Conservation (phyloP, 2,329 filamentous ascomycete species). For the Microcyclospora tardicrescens region DNA sequence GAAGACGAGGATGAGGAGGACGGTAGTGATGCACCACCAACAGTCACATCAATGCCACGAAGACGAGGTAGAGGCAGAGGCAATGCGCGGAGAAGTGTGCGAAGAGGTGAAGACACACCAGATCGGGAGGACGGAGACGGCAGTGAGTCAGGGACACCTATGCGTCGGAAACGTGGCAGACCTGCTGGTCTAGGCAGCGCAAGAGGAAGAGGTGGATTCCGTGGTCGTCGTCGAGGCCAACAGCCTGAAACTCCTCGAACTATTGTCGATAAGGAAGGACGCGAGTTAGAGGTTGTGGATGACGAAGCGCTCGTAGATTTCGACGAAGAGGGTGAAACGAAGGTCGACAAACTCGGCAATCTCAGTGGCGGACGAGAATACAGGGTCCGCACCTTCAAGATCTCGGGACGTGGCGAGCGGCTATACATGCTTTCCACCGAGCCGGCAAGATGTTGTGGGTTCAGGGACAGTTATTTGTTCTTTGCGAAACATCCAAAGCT, state of each 20-base stretch:
- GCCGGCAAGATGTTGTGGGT: constrained; percentile 89
- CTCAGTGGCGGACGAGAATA: constrained; percentile 79
- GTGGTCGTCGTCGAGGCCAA: constrained; percentile 60
- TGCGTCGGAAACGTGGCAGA: constrained; percentile 36
- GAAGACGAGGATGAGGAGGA: constrained; percentile 17
- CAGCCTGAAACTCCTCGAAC: constrained; percentile 68
- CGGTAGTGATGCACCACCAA: constrained; percentile 10
- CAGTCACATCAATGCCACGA: constrained; percentile 26
- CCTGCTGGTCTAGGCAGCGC: constrained; percentile 24
- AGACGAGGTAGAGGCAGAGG: constrained; percentile 25
- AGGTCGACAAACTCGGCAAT: constrained; percentile 81
- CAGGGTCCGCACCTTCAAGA: constrained; percentile 86
- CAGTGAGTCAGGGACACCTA: constrained; percentile 36
- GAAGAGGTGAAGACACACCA: constrained; percentile 48
- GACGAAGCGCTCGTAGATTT: constrained; percentile 85
- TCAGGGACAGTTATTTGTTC: constrained; percentile 95
- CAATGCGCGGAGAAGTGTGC: constrained; percentile 23
- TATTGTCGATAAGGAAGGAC: constrained; percentile 86
- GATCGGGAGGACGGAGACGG: constrained; percentile 29
- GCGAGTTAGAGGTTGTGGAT: constrained; percentile 75
- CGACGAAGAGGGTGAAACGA: constrained; percentile 77
- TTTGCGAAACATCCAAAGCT: constrained; percentile 96
- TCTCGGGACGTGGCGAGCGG: constrained; percentile 67
- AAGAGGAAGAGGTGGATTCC: constrained; percentile 44
- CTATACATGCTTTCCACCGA: constrained; percentile 99